phyloP scores from a whole-genome alignment of 129 eudicot species.

The Escallonia rubra region DNA sequence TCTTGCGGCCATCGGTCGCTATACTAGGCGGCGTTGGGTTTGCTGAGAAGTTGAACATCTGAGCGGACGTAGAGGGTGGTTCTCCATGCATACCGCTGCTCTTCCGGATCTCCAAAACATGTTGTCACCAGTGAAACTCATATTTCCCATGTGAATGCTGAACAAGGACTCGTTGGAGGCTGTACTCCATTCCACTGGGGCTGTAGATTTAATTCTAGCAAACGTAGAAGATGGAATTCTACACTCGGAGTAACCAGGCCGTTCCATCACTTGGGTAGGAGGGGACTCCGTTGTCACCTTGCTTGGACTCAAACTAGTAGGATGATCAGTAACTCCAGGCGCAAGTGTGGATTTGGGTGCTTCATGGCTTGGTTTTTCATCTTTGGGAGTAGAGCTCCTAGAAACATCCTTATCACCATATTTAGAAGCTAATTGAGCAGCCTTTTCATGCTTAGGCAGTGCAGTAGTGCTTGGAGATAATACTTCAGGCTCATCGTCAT shows the following conservation, averaged over 20 bases:
- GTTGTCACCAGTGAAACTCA: constrained; percentile 50
- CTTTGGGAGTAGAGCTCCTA: neutral
- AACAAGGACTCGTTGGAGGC: constrained; percentile 71
- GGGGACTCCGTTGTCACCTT: constrained; percentile 40
- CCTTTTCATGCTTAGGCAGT: neutral
- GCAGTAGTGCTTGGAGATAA: constrained; percentile 5
- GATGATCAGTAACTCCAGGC: constrained; percentile 4
- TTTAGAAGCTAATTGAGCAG: neutral
- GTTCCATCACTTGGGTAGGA: constrained; percentile 55
- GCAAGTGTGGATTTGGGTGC: neutral
- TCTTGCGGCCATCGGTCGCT: neutral
- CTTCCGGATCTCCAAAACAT: constrained; percentile 36
- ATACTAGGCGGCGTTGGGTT: neutral
- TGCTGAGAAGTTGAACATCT: constrained; percentile 21
- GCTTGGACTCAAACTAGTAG: neutral
- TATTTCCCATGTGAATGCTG: constrained; percentile 59
- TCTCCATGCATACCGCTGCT: constrained; percentile 28
- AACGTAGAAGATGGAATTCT: constrained; percentile 67
- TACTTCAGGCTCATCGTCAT: constrained; percentile 21
- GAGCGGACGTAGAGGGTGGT: constrained; percentile 27
- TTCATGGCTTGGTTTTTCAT: constrained; percentile 4
- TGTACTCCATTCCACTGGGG: constrained; percentile 54
- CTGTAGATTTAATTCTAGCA: constrained; percentile 37
- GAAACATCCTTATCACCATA: neutral
- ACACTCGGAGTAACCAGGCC: constrained; percentile 15